Base-by-base conservation (phyloP, 495 filamentous ascomycete genomes). In the Alectoria sarmentosa region DNA sequence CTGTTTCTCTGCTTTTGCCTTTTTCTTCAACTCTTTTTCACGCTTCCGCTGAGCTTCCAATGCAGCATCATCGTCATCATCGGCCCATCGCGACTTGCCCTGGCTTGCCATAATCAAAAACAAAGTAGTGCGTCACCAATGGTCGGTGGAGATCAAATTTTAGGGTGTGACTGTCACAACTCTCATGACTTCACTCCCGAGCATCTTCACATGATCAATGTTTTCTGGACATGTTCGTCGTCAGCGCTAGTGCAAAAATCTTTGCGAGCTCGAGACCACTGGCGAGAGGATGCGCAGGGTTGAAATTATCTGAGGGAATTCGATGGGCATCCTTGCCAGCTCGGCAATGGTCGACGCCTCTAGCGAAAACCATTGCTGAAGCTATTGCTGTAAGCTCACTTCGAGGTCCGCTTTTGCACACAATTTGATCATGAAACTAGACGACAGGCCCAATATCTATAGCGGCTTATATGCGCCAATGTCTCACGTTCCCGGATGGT, bases 391-490 rank as follows among this genome's bases (percentile, higher is more conserved):
- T 95, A 77, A 65, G 69, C 28, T 34, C n/a, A n/a, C 0, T 32
- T 19, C 42, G 52, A 14, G n/a, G 3, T 54, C 6, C 48, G 58
- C 39, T 26, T 62, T 36, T 6, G 56, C 6, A 64, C 28, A 62
- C 58, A 60, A 15, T 37, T 68, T 70, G 58, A 66, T 58, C 37
- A 42, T 60, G 39, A 41, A 56, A 42, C 54, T 63, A 90, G 83
- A 80, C 82, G 60, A 97, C 93, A 21, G 94, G 94, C 4, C 94
- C 94, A 8, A 86, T 97, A 48, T 88, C 94, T 7, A 84, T 98
- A 61, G 92, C 94, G 32, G 84, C 89, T 44, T 98, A 91, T 75
- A 98, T 98, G 94, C 92, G 94, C 71, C 94, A 97, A 86, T 96
- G 93, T 73, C 86, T 98, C 67, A 97, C 92, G 19, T 88, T 88